A percentile compares a stretch with the other conserved stretches of the same genome.
phyloP scores from a whole-genome alignment of 306 rosid genomes.

The Dryas drummondii region DNA sequence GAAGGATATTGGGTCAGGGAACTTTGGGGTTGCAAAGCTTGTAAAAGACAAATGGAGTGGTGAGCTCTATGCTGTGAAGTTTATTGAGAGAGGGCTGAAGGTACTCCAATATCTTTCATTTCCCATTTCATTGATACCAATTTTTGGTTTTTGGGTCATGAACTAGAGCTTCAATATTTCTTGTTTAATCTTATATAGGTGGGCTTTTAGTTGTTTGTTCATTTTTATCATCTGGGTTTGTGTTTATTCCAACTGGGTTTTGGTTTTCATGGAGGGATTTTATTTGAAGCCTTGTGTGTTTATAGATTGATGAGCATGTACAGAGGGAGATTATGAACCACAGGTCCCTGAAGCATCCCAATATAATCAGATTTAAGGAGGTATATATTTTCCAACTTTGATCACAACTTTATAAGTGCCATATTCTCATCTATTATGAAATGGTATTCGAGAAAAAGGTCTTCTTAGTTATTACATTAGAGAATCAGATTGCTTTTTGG shows the following conservation, averaged over 20 bases:
- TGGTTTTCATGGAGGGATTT: background rate
- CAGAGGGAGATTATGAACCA: conserved; percentile 97
- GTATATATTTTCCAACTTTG: conserved; percentile 34
- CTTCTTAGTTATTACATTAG: background rate
- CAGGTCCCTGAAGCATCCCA: conserved; percentile 92
- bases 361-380: conserved; percentile 94
- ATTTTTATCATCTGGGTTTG: conserved; percentile 6
- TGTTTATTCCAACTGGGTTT: conserved; percentile 3
- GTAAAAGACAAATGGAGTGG: conserved; percentile 74
- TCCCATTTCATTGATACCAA: background rate
- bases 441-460: background rate
- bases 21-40: conserved; percentile 91
- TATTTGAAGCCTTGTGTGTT: background rate
- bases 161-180: background rate
- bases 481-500: conserved; percentile 12
- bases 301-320: conserved; percentile 92
- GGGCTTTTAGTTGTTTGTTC: conserved; percentile 10
- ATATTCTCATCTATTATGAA: background rate
- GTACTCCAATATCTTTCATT: conserved; percentile 28
- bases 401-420: background rate
- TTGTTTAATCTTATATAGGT: background rate
- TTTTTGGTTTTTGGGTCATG: background rate
- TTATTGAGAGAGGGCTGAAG: conserved; percentile 89
- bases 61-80: conserved; percentile 85
- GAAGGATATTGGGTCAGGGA: conserved; percentile 92